Evolutionary conservation across 2,329 filamentous ascomycete genomes (phyloP), one percentile per base, ranked within the genome.

Genomic region (Exophiala sp.): DNA sequence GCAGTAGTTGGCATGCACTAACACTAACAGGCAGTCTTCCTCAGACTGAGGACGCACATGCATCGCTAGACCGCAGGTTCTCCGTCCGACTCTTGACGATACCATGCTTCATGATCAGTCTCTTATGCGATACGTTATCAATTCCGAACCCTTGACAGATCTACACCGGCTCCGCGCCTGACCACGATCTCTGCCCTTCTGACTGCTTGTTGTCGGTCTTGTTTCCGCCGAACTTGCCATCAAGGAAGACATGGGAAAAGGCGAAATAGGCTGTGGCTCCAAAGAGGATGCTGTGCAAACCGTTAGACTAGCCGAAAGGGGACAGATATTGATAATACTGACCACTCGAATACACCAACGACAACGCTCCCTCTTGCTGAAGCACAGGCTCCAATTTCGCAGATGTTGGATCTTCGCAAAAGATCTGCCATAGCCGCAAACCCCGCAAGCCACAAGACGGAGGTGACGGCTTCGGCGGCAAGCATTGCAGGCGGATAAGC

Each of bases 381-480:
- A 41, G 76, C 75, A 69, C 88, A 91, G 12, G 75, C 76, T 14
- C 70, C 73, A 39, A 76, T 74, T 39, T 73, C 76, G 65, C 83
- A 85, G 52, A 79, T 73, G 7, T 67, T 71, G 0, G 81, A 73
- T 12, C 80, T 77, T 49, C 81, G 80, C 53, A 90, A 71, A 51
- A 77, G 77, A 16, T 84, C 85, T 0, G 87, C 89, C 6, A 59
- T 39, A 0, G 89, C 89, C 61, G 95, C 85, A 64, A 90, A 87
- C 5, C 89, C 90, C 0, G 87, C 85, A 66, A 96, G 94, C 91
- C 91, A 96, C 76, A 95, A 95, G 52, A 95, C 78, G 73, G 87
- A 85, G 8, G 89, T 94, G 20, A 94, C 62, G 43, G 75, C 76
- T 65, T 95, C 88, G 32, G 89, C 76, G 1, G 65, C 84, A 14